Evolutionary conservation across 805 yeast genomes (phyloP).

Genomic region (Suhomyces prunicola): DNA sequence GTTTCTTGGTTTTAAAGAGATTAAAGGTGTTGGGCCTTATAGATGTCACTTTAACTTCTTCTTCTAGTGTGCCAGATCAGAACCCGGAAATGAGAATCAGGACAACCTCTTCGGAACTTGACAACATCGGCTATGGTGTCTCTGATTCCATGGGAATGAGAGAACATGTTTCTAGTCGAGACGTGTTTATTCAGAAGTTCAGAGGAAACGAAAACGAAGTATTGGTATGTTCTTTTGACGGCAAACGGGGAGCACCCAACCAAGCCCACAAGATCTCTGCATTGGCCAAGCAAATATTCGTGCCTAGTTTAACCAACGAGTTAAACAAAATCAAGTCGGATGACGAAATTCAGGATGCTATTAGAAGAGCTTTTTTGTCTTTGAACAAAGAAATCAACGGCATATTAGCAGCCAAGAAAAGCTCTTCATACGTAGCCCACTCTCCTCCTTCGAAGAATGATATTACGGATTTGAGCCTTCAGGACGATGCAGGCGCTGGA

Average conservation of each 20-base stretch:
- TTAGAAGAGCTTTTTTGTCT: slow-evolving; percentile 75
- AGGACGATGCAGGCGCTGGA: slow-evolving; percentile 74
- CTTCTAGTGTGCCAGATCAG: slow-evolving; percentile 88
- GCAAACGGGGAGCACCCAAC: slow-evolving; percentile 56
- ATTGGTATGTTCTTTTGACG: slow-evolving; percentile 81
- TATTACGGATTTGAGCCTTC: slow-evolving; percentile 49
- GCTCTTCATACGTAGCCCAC: slow-evolving; percentile 36
- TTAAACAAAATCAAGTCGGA: slow-evolving; percentile 42
- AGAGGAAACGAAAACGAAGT: slow-evolving; percentile 82
- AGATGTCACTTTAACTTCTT: slow-evolving; percentile 92
- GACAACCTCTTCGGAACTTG: slow-evolving; percentile 79
- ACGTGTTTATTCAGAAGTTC: slow-evolving; percentile 82
- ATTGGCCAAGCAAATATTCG: slow-evolving; percentile 69
- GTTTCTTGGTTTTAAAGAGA: slow-evolving; percentile 57
- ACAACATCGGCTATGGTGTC: slow-evolving; percentile 81
- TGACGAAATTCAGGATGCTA: slow-evolving; percentile 65
- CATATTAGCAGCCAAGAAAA: slow-evolving; percentile 43
- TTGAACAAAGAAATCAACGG: slow-evolving; percentile 81
- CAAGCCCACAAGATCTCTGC: slow-evolving; percentile 66
- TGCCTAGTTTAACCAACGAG: slow-evolving; percentile 65
- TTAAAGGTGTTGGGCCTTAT: slow-evolving; percentile 78
- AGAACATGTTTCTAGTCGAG: slow-evolving; percentile 68
- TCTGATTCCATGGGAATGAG: slow-evolving; percentile 79
- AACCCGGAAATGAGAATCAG: slow-evolving; percentile 78
- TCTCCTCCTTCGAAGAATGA: slow-evolving; percentile 28